A percentile compares a stretch with the other conserved stretches of the same genome.
These are phyloP conservation scores for Colletotrichum coccodes DNA, from an alignment of 2,329 filamentous ascomycete species.

Conservation along the genomic window DNA sequence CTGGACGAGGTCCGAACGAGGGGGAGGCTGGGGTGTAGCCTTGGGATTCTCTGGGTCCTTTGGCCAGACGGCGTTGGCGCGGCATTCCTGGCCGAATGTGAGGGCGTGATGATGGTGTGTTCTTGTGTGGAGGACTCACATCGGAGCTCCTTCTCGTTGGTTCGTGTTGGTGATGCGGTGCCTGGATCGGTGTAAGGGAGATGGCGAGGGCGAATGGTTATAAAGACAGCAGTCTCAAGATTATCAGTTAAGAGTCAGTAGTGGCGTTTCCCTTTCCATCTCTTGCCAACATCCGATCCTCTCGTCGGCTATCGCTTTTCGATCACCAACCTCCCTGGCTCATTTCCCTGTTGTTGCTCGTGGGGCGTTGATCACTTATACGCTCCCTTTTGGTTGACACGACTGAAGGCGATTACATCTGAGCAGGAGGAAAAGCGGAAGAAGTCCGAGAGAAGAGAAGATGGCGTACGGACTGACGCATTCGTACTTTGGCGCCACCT, in stretches of 20 bases:
- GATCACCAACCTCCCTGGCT: background rate
- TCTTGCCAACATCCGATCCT: background rate
- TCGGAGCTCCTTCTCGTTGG: background rate
- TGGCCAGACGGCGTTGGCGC: background rate
- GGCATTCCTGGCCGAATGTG: slow-evolving; percentile 9
- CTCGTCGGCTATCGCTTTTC: slow-evolving; percentile 15
- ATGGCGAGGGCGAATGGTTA: slow-evolving; percentile 7
- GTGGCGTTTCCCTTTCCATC: background rate
- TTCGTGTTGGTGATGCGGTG: slow-evolving; percentile 4
- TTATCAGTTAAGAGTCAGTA: background rate
- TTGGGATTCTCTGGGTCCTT: background rate
- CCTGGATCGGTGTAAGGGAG: slow-evolving; percentile 24
- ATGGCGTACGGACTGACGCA: slow-evolving; percentile 51
- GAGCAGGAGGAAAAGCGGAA: background rate
- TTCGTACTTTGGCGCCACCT: slow-evolving; percentile 54
- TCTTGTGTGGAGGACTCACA: background rate
- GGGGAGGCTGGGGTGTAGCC: background rate
- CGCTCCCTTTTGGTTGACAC: background rate
- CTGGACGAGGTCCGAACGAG: background rate
- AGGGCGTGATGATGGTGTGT: slow-evolving; percentile 12
- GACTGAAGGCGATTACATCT: too few species aligned
- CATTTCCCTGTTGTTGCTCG: background rate
- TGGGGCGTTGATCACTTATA: background rate
- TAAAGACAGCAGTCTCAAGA: slow-evolving; percentile 12
- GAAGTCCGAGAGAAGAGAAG: background rate